A percentile compares a stretch with the other conserved stretches of the same genome.
Conservation (phyloP, 2,329 filamentous ascomycete genomes). For the Botrytis paeoniae region DNA sequence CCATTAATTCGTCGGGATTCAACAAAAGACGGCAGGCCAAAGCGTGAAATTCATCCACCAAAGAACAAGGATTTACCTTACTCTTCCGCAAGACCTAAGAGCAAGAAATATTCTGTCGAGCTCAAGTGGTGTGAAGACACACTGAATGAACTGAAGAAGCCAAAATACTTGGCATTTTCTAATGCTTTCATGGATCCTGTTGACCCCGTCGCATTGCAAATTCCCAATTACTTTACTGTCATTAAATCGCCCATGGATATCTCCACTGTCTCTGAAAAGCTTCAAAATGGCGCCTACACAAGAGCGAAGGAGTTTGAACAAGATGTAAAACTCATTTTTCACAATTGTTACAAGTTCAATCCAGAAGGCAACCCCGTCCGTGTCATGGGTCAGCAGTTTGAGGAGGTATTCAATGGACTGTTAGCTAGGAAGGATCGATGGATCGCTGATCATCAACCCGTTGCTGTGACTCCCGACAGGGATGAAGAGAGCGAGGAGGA, state of each 20-base stretch:
- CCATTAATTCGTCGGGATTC: conserved; percentile 85
- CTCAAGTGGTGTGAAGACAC: conserved; percentile 86
- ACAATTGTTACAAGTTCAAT: conserved; percentile 93
- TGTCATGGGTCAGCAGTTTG: conserved; percentile 65
- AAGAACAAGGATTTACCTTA: conserved; percentile 92
- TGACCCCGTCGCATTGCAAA: conserved; percentile 89
- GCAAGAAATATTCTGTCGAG: conserved; percentile 84
- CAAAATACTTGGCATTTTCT: conserved; percentile 66
- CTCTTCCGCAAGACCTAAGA: conserved; percentile 76
- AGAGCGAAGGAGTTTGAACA: conserved; percentile 81
- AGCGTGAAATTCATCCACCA: conserved; percentile 89
- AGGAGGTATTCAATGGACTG: conserved; percentile 70
- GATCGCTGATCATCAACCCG: conserved; percentile 70
- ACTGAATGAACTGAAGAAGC: conserved; percentile 71
- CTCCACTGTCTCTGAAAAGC: conserved; percentile 72
- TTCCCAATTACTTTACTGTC: conserved; percentile 87
- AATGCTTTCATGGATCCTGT: conserved; percentile 79
- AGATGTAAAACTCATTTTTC: conserved; percentile 78
- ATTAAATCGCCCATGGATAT: conserved; percentile 98
- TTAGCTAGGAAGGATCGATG: conserved; percentile 79
- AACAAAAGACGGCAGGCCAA: conserved; percentile 74
- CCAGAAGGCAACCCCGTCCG: conserved; percentile 73
- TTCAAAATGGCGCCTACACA: conserved; percentile 75
- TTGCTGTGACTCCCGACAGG: conserved; percentile 59
- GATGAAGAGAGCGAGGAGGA: conserved; percentile 64